These are phyloP conservation scores for Dothidotthia symphoricarpi DNA, from an alignment of 2,329 filamentous ascomycete species.

Conservation along the genomic window DNA sequence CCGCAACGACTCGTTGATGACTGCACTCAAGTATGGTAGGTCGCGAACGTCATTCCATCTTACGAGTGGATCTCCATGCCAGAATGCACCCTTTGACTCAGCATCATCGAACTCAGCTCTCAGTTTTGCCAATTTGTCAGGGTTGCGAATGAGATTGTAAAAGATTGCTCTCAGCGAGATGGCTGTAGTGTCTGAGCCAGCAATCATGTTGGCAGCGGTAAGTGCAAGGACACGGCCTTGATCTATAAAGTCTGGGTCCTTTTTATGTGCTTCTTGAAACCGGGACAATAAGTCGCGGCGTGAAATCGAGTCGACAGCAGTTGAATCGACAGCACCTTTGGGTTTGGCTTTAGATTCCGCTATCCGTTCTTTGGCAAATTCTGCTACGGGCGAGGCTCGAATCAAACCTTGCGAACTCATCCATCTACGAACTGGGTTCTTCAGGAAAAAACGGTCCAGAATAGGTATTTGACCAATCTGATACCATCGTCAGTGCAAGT, in stretches of 20 bases:
- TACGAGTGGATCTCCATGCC: slow-evolving; percentile 1
- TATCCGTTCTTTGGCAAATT: slow-evolving; percentile 10
- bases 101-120: slow-evolving; percentile 14
- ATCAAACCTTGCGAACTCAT: slow-evolving; percentile 7
- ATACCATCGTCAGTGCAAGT: not conserved
- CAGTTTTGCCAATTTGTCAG: slow-evolving; percentile 17
- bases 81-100: slow-evolving; percentile 7
- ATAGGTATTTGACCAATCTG: slow-evolving; percentile 12
- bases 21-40: slow-evolving; percentile 43
- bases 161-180: slow-evolving; percentile 39
- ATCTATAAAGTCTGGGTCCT: slow-evolving; percentile 11
- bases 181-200: slow-evolving; percentile 37
- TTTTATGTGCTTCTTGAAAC: slow-evolving; percentile 13
- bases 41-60: slow-evolving; percentile 8
- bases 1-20: slow-evolving; percentile 47
- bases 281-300: slow-evolving; percentile 11
- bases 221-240: slow-evolving; percentile 16
- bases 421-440: slow-evolving; percentile 13
- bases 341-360: slow-evolving; percentile 1
- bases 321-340: not conserved
- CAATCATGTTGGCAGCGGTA: slow-evolving; percentile 13
- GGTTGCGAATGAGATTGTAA: slow-evolving; percentile 38
- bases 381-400: slow-evolving; percentile 8
- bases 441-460: slow-evolving; percentile 10
- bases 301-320: not conserved